These are phyloP conservation scores for Trifolium repens DNA, from an alignment of 306 rosid genomes.

Conservation along the genomic window DNA sequence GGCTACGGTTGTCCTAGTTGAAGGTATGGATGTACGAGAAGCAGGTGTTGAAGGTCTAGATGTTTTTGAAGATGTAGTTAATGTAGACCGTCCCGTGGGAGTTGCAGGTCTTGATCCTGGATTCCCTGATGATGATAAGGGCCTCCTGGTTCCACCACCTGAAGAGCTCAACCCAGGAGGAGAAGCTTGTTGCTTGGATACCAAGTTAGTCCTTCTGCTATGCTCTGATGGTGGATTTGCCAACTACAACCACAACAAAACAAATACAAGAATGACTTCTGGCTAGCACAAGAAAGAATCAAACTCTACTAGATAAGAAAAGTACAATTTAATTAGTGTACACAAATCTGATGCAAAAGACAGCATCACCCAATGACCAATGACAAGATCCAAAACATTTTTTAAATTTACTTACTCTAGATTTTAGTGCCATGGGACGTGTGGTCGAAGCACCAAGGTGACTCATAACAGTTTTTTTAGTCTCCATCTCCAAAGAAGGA, in stretches of 20 bases:
- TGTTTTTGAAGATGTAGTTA: slow-evolving; percentile 65
- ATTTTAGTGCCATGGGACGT: slow-evolving; percentile 72
- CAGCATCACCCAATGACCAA: slow-evolving; percentile 23
- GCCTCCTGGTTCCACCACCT: slow-evolving; percentile 71
- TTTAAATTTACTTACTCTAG: slow-evolving; percentile 73
- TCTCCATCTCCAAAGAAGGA: slow-evolving; percentile 92
- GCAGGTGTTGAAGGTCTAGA: slow-evolving; percentile 78
- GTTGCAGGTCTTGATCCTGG: slow-evolving; percentile 87
- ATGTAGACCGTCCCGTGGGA: slow-evolving; percentile 79
- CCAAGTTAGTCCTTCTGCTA: slow-evolving; percentile 63
- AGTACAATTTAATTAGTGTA: slow-evolving; percentile 14
- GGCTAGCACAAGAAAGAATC: slow-evolving; percentile 28
- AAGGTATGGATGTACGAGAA: slow-evolving; percentile 68
- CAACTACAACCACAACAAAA: slow-evolving; percentile 59
- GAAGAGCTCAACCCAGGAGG: slow-evolving; percentile 79
- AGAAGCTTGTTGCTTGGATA: slow-evolving; percentile 64
- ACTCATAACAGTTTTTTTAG: slow-evolving; percentile 72
- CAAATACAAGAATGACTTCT: slow-evolving; percentile 41
- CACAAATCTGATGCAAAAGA: slow-evolving; percentile 35
- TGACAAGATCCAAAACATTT: slow-evolving; percentile 31
- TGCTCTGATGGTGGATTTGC: slow-evolving; percentile 76
- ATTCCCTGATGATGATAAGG: slow-evolving; percentile 73
- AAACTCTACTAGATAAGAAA: neutral
- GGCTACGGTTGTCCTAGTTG: slow-evolving; percentile 53
- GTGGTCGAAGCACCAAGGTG: slow-evolving; percentile 71